Base-by-base conservation (phyloP, 2,329 filamentous ascomycete species). In the Talaromyces sp. region DNA sequence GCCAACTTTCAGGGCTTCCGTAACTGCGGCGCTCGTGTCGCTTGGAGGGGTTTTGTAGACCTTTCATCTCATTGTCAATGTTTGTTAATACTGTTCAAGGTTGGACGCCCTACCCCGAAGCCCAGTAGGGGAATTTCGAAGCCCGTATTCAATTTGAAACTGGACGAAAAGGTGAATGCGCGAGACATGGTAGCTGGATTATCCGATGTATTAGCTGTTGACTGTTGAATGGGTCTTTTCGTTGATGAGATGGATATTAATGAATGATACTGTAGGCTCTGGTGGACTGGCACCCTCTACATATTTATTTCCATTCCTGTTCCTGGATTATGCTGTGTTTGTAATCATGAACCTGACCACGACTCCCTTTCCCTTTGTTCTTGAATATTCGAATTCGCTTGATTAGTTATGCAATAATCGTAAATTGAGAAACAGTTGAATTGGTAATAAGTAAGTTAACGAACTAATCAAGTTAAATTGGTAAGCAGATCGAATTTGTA, bases 1-100 rank as follows among this genome's bases (percentile, higher is more conserved):
- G 3, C 61, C 61, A 13, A 31, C 61, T 56, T 63, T 43, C 13
- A 63, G 43, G 5, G 61, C 61, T 22, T 63, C 43, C 14, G 45
- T 22, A 11, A 63, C 61, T 22, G 52, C 52, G 11, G 31, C 2
- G 33, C 52, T 56, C 37, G 52, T 37, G 0, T 56, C 52, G n/a
- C 31, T 37, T 56, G 52, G 52, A 5, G 52, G 52, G 16, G 52
- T 56, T 56, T 13, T 10, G 31, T 6, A 54, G 50, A 54, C 50
- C 50, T 54, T 19, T 52, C 9, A 49, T 11, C 9, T 49, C 33
- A 4, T 35, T 35, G 33, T 35, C 33, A 35, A 35, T 35, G 33
- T 7, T 10, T 35, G 33, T 35, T 35, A 35, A 35, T 35, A 35
- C 10, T 35, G 10, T 35, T 35, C 22, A 37, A 13, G 9, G n/a